Evolutionary conservation across 2,329 filamentous ascomycete species (phyloP), one percentile per base, ranked within the genome.

Genomic region (Claviceps maximensis): DNA sequence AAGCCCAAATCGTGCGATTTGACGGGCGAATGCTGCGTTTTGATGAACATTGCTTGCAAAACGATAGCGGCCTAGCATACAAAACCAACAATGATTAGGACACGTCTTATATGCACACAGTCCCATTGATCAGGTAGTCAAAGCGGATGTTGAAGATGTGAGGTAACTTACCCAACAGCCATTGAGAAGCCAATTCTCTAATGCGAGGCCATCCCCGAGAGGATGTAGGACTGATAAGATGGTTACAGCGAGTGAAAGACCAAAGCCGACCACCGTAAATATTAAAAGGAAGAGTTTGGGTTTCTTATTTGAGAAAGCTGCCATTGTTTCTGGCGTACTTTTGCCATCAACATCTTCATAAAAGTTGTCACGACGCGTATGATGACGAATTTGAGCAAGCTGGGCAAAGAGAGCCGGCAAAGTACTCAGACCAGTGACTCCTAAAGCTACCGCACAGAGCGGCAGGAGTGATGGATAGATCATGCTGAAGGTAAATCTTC

Each of bases 321-420:
- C 74, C 51, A 81, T 63, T 1, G 82, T 80, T 61, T 84, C 80
- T 42, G 78, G 74, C 0, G 81, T 84, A 33, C 83, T 84, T 57
- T 76, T 73, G 49, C 86, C 86, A 67, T 90, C 86, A 56, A 75
- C 69, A 61, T 90, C 86, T 59, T 82, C 71, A 61, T 89, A 89
- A 13, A 74, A 69, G 12, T 74, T 68, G 42, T 75, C 69, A 54
- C 68, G 68, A 9, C 68, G 65, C 4, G 62, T 62, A 25, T 65
- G 64, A 41, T 63, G 60, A 33, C 65, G 67, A 38, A 66, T 54
- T 54, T 73, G 71, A 33, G 58, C 58, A 47, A 65, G 38, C 38
- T 70, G 58, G 45, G 65, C 64, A 40, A 63, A 54, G 23, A 71
- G 36, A 42, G 68, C 67, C 10, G 72, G 72, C 7, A 69, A 50